phyloP scores from a whole-genome alignment of 192 early-diverging fungal genomes.

The Coemansia sp. region DNA sequence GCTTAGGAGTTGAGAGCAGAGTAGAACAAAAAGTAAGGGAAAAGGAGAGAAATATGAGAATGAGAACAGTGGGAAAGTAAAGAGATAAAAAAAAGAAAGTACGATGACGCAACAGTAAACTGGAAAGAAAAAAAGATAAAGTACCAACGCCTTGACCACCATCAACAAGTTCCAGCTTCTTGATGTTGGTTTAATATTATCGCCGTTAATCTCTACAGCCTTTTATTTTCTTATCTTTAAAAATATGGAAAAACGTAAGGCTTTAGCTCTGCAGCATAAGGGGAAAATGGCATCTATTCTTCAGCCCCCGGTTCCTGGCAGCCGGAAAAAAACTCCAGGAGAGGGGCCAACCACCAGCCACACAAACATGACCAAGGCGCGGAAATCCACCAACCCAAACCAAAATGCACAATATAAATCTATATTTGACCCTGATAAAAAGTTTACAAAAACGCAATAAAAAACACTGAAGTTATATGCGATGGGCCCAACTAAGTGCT shows the following conservation, averaged over 20 bases:
- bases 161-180: neutral
- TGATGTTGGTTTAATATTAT: too few species aligned
- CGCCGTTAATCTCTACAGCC: too few species aligned
- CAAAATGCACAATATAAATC: neutral
- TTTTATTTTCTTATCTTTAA: too few species aligned
- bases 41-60: neutral
- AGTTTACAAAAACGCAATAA: neutral
- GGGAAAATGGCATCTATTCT: too few species aligned
- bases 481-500: slow-evolving; percentile 47
- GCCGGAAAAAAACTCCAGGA: too few species aligned
- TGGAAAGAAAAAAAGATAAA: neutral
- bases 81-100: neutral
- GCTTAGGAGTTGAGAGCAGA: too few species aligned
- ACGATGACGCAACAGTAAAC: neutral
- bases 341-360: too few species aligned
- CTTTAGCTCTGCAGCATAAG: too few species aligned
- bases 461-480: neutral
- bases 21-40: neutral
- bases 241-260: too few species aligned
- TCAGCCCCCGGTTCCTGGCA: too few species aligned
- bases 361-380: too few species aligned
- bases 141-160: neutral
- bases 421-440: neutral
- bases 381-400: too few species aligned
- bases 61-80: neutral